Conservation (phyloP, 2,329 filamentous ascomycete species). For the Chalara sp. region DNA sequence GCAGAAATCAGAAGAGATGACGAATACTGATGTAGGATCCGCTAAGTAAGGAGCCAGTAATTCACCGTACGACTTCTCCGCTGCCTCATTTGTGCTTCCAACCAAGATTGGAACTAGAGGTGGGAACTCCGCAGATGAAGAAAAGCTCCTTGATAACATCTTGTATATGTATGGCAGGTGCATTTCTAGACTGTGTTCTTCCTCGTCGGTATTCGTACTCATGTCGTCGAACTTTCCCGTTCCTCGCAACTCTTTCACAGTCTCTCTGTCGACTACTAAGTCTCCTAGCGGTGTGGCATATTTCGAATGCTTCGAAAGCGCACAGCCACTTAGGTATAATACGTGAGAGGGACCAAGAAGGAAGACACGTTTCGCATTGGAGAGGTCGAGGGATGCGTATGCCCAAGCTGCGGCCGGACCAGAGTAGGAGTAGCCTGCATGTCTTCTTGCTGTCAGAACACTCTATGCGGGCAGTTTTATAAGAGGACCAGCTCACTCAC, state of each 20-base stretch:
- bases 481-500: constrained; percentile 46
- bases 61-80: constrained; percentile 62
- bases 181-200: constrained; percentile 94
- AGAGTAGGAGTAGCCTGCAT: constrained; percentile 91
- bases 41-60: constrained; percentile 72
- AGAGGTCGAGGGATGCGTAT: constrained; percentile 82
- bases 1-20: constrained; percentile 93
- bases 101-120: constrained; percentile 80
- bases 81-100: constrained; percentile 59
- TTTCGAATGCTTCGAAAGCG: constrained; percentile 62
- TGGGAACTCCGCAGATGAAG: constrained; percentile 51
- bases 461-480: background rate
- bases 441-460: constrained; percentile 44
- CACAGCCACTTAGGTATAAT: constrained; percentile 69
- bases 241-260: constrained; percentile 42
- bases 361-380: constrained; percentile 78
- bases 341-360: constrained; percentile 91
- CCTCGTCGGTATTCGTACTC: constrained; percentile 58
- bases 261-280: constrained; percentile 55
- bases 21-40: constrained; percentile 71
- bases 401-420: constrained; percentile 90
- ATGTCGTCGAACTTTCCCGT: constrained; percentile 59
- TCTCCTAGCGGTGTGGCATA: constrained; percentile 73
- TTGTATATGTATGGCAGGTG: constrained; percentile 92
- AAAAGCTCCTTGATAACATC: constrained; percentile 49